These are phyloP conservation scores for Aphanomyces euteiches DNA, from an alignment of 352 stramenopile genomes.

Conservation along the genomic window DNA sequence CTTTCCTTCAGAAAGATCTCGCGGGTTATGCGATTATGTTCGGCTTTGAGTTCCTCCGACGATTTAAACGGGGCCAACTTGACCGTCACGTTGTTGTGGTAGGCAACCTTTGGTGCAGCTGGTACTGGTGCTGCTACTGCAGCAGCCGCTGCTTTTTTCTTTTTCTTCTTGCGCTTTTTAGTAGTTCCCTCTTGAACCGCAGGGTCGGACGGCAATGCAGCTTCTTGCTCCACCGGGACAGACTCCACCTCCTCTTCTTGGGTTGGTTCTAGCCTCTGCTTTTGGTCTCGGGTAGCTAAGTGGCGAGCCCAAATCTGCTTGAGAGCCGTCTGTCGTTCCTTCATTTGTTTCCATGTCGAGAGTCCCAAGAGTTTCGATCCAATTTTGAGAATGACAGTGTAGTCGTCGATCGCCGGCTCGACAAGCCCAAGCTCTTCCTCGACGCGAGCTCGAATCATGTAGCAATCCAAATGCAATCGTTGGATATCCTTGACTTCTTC, in stretches of 20 bases:
- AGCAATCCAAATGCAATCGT: conserved; percentile 18
- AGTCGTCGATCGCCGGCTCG: conserved; percentile 1
- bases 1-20: conserved; percentile 2
- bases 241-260: background rate
- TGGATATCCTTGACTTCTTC: background rate
- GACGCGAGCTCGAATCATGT: conserved; percentile 18
- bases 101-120: background rate
- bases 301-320: background rate
- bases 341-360: conserved; percentile 19
- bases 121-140: background rate
- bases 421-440: conserved; percentile 9
- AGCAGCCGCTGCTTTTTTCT: too few relatives aligned
- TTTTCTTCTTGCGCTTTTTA: background rate
- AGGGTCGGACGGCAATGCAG: background rate
- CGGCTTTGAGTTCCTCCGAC: background rate
- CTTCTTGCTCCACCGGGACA: background rate
- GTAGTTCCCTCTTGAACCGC: background rate
- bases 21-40: background rate
- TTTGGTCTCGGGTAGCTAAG: background rate
- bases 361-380: conserved; percentile 20
- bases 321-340: background rate
- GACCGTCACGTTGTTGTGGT: background rate
- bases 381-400: conserved; percentile 17
- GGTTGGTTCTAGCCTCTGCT: too few relatives aligned
- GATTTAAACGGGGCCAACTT: background rate